Percentiles rank a stretch among this genome's conserved stretches.
Conservation (phyloP, 371 early-diverging fungal species). For the Actinomortierella ambigua region DNA sequence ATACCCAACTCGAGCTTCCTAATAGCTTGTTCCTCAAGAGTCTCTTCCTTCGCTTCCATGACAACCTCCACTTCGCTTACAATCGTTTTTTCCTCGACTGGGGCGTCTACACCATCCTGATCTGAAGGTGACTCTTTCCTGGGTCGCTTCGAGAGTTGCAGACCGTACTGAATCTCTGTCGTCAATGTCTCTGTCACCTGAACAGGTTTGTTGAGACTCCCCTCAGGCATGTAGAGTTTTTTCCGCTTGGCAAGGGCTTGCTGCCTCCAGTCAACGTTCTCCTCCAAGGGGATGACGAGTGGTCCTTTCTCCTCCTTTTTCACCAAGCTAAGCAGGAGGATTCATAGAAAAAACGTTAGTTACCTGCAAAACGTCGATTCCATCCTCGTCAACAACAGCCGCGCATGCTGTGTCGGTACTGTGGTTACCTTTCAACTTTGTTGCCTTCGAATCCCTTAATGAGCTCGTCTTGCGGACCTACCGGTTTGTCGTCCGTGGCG, state of each 20-base stretch:
- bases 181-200: constrained; percentile 15
- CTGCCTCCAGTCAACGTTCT: constrained; percentile 58
- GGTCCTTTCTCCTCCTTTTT: constrained; percentile 50
- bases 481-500: constrained; percentile 53
- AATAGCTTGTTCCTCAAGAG: constrained; percentile 62
- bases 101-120: constrained; percentile 8
- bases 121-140: constrained; percentile 10
- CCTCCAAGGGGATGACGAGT: constrained; percentile 53
- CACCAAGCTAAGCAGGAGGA: constrained; percentile 36
- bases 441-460: constrained; percentile 61
- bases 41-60: constrained; percentile 40
- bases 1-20: constrained; percentile 61
- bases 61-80: constrained; percentile 10
- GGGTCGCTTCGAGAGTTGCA: constrained; percentile 45
- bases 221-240: constrained; percentile 49
- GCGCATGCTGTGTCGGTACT: not conserved
- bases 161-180: constrained; percentile 41
- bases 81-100: constrained; percentile 9
- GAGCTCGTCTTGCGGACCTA: constrained; percentile 47
- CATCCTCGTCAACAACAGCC: too few relatives aligned
- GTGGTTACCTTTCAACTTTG: constrained; percentile 54
- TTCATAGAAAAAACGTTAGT: constrained; percentile 3
- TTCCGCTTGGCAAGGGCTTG: constrained; percentile 48
- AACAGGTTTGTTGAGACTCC: constrained; percentile 14
- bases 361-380: too few relatives aligned